Base-by-base conservation (phyloP, 208 protist species). In the Balamuthia mandrillaris region DNA sequence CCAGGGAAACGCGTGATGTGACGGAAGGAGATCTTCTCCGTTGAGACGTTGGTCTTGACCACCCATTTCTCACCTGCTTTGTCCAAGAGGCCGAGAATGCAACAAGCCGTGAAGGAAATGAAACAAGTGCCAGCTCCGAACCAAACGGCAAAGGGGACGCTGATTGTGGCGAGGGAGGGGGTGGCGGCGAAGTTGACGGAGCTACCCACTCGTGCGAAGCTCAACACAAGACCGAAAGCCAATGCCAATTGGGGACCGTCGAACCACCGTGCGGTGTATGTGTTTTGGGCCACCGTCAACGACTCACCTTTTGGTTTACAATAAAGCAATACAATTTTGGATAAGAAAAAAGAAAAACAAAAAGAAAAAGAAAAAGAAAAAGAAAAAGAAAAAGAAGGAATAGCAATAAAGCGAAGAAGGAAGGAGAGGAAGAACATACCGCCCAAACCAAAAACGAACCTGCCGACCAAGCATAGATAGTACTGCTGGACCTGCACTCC, bases 231-330 rank as follows among this genome's bases (percentile, higher is more conserved):
- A 49, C 94, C 94, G 83, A 96, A 97, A 4, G 94, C 95, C 24
- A 97, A 88, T n/a, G 95, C 92, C 91, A 97, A 95, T 18, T 91
- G 90, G 29, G 65, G 47, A 6, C 87, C 82, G 49, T 92, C 93
- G 88, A 97, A 97, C 95, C 94, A 96, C n/a, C 93, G 92, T n/a
- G 94, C 94, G 1, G 96, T 92, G 84, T 94, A 96, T n/a, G 94
- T 90, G 42, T 94, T 96, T 87, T 96, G 95, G 21, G 94, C 47
- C 27, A 96, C 95, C 35, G 90, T 91, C 18, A 97, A 91, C 4
- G 91, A 96, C 88, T 96, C 95, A 1, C 95, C 94, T 54, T 21
- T 21, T 21, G 21, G 14, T 54, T 21, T 54, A 18, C 18, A 54
- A 18, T 54, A 18, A 14, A 54, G 49, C n/a, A n/a, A n/a, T n/a